These are phyloP conservation scores for Neurospora crassa DNA, from an alignment of 2,329 filamentous ascomycete genomes.

Conservation along the genomic window DNA sequence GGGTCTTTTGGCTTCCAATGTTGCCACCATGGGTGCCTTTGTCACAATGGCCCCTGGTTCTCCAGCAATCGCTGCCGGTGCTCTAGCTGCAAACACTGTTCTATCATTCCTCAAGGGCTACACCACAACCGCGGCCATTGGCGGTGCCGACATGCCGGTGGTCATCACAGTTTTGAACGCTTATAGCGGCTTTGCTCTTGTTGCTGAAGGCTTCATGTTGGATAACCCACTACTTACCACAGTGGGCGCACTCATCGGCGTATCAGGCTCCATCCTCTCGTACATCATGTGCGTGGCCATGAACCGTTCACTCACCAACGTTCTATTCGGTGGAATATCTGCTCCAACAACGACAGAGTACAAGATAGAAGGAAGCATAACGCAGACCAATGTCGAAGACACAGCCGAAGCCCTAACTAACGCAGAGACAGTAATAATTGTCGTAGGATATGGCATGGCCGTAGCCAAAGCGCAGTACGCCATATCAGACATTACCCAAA, in stretches of 20 bases:
- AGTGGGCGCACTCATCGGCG: constrained; percentile 78
- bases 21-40: constrained; percentile 77
- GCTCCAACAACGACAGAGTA: constrained; percentile 52
- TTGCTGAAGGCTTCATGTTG: constrained; percentile 87
- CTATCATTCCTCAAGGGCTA: constrained; percentile 80
- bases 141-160: constrained; percentile 89
- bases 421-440: constrained; percentile 78
- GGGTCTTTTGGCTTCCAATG: constrained; percentile 63
- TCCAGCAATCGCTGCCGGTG: constrained; percentile 68
- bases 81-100: constrained; percentile 64
- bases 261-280: constrained; percentile 79
- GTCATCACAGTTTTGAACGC: constrained; percentile 87
- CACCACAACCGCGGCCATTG: constrained; percentile 80
- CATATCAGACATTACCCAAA: constrained; percentile 69
- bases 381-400: constrained; percentile 70
- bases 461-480: constrained; percentile 91
- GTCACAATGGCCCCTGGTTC: constrained; percentile 72
- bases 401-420: constrained; percentile 66
- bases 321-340: constrained; percentile 75
- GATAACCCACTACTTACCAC: constrained; percentile 78
- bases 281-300: constrained; percentile 85
- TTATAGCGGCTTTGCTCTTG: constrained; percentile 82
- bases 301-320: constrained; percentile 84
- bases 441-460: constrained; percentile 90
- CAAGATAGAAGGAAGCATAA: constrained; percentile 73